Evolutionary conservation across 768 basidiomycete genomes (phyloP).

Genomic region (Gymnopilus dilepis): DNA sequence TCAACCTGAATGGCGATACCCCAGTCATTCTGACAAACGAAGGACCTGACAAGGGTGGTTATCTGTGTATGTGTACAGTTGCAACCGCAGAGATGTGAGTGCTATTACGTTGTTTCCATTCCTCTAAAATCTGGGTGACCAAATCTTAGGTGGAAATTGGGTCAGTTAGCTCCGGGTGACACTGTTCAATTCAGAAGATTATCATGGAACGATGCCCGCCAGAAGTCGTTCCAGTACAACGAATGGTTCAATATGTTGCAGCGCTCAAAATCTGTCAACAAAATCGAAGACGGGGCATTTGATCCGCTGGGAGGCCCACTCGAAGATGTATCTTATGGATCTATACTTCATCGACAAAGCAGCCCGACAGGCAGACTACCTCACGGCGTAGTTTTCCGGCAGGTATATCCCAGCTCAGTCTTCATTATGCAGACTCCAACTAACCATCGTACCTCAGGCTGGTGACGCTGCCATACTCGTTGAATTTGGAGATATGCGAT

Average conservation of each 20-base stretch:
- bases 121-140: neutral
- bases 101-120: neutral
- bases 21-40: conserved; percentile 69
- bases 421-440: neutral
- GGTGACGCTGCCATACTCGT: conserved; percentile 69
- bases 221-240: conserved; percentile 27
- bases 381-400: conserved; percentile 51
- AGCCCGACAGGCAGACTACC: conserved; percentile 12
- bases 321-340: conserved; percentile 31
- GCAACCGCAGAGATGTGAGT: conserved; percentile 55
- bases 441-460: conserved; percentile 41
- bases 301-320: neutral
- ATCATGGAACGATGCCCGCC: conserved; percentile 45
- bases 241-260: conserved; percentile 37
- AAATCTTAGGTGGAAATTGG: conserved; percentile 65
- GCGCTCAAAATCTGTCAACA: neutral
- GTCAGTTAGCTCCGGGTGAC: conserved; percentile 64
- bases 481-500: conserved; percentile 61
- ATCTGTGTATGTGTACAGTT: conserved; percentile 60
- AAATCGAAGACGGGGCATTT: neutral
- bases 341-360: conserved; percentile 36
- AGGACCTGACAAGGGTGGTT: conserved; percentile 69
- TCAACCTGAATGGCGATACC: conserved; percentile 74
- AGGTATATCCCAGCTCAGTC: conserved; percentile 39
- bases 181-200: conserved; percentile 58